Conservation (phyloP, 179 eudicot genomes). For the Monotropa hypopitys region DNA sequence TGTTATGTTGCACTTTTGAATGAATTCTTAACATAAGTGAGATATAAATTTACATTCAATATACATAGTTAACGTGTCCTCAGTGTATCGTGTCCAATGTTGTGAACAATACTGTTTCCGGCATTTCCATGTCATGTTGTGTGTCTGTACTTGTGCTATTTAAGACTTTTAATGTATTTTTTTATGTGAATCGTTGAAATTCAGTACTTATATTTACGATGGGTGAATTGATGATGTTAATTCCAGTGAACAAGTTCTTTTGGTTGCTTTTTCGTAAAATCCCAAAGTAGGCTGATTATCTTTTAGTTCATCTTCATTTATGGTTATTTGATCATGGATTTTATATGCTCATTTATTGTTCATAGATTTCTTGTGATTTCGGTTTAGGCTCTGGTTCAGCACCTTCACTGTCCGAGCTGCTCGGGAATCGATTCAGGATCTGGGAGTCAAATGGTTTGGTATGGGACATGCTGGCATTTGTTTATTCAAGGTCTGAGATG, state of each 20-base stretch:
- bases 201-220: neutral
- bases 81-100: neutral
- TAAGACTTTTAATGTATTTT: neutral
- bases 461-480: conserved; percentile 75
- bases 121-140: neutral
- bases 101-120: neutral
- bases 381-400: conserved; percentile 54
- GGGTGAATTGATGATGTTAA: neutral
- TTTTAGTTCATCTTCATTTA: neutral
- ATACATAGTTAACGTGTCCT: neutral
- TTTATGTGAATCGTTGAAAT: neutral
- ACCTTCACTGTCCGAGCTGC: conserved; percentile 47
- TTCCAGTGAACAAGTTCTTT: neutral
- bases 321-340: neutral
- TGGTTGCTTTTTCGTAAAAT: neutral
- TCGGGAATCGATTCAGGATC: conserved; percentile 33
- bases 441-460: conserved; percentile 43
- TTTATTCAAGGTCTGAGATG: conserved; percentile 57
- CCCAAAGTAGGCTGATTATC: neutral
- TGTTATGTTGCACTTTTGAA: neutral
- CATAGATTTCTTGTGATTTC: conserved; percentile 26
- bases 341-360: conserved; percentile 15
- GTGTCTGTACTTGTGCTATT: neutral
- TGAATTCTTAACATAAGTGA: neutral
- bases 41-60: neutral